Evolutionary conservation across 768 basidiomycete species (phyloP), one percentile per base, ranked within the genome.

Genomic region (Pluteus cervinus): DNA sequence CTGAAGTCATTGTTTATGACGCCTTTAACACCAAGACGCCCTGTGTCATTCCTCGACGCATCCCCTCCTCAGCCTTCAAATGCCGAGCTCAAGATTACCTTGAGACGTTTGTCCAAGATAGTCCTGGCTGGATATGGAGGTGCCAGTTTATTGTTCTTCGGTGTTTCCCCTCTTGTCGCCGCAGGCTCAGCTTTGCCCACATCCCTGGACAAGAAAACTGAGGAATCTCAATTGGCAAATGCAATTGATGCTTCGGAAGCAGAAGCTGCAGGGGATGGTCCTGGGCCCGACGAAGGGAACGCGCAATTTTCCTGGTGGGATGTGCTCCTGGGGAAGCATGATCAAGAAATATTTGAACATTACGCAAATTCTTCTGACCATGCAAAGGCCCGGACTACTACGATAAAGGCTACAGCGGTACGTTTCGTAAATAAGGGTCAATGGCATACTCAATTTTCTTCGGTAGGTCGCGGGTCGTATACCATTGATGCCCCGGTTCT

Each of bases 111-210:
- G 25, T 87, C 85, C 10, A 87, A 88, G 55, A 76, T 91, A 62
- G 83, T 85, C 2, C 65, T 91, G 5, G 87, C 85, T 1, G 85
- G 86, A 3, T 90, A 91, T 47, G 88, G 87, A 10, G 88, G 88
- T 2, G 80, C 86, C 1, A 80, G 77, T 32, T 66, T 89, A 20
- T 58, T 88, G 24, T 89, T 91, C 60, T 90, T 90, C 45, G 87
- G 87, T 5, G 70, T 87, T 6, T 63, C 68, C 4, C 61, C 69
- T 0, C 45, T 43, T 33, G 62, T 73, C 1, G 58, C 61, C 7
- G 44, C 49, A 12, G 45, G 58, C 4, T 44, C 59, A 1, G 41
- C 53, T 43, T 52, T 46, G 18, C 47, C 36, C 39, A 51, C 60
- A 7, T 60, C 60, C 16, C 46, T 51, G 10, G 72, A 71, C 50